Conservation (phyloP, 257 asterid species). For the Eucommia ulmoides region DNA sequence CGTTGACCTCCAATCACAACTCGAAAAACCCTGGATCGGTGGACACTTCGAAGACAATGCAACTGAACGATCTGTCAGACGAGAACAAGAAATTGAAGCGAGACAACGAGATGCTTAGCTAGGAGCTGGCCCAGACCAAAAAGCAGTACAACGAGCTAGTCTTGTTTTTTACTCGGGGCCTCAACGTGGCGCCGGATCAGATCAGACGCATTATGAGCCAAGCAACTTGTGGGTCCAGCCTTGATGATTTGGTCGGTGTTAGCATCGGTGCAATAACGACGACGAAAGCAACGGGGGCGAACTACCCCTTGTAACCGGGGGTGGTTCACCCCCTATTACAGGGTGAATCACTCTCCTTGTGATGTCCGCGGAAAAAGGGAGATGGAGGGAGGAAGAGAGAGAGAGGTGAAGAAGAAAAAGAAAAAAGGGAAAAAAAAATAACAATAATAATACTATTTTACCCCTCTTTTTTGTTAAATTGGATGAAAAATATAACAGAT, state of each 20-base stretch:
- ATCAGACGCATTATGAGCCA: conserved; percentile 46
- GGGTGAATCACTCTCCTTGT: no score
- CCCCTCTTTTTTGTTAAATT: no score
- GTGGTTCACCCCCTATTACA: no score
- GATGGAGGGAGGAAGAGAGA: no score
- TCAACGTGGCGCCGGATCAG: conserved; percentile 47
- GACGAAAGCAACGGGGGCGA: no score
- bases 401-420: no score
- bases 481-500: no score
- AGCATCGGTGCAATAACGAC: no score
- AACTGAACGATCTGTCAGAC: conserved; percentile 43
- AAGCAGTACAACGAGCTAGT: conserved; percentile 54
- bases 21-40: conserved; percentile 44
- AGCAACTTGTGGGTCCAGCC: conserved; percentile 14
- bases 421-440: no score
- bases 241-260: conserved; percentile 7
- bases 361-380: no score
- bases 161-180: conserved; percentile 35
- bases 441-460: no score
- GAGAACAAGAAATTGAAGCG: conserved; percentile 54
- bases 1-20: conserved; percentile 60
- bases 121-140: conserved; percentile 51
- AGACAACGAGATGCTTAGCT: conserved; percentile 44
- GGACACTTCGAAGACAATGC: conserved; percentile 33
- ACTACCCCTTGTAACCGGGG: no score